phyloP scores from a whole-genome alignment of 2,329 filamentous ascomycete species.

The Xylariales sp. region DNA sequence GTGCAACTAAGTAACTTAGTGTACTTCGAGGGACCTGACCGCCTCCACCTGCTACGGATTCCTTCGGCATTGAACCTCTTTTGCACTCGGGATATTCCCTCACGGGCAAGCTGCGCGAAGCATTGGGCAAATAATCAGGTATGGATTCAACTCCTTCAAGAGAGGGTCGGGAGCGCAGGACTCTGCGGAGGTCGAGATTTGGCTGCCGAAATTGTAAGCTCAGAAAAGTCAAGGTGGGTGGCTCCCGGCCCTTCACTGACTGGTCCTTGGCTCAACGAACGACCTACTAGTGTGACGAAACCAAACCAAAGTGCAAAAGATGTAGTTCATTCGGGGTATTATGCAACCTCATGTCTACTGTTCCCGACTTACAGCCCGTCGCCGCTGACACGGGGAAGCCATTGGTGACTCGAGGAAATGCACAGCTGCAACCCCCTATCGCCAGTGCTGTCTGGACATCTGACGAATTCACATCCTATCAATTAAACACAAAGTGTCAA shows the following conservation, averaged over 20 bases:
- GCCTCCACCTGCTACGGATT: not conserved
- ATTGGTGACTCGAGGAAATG: constrained; percentile 14
- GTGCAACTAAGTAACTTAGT: not conserved
- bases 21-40: not conserved
- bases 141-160: not conserved
- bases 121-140: not conserved
- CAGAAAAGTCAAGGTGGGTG: constrained; percentile 40
- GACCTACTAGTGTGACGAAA: constrained; percentile 40
- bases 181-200: constrained; percentile 33
- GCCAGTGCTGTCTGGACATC: constrained; percentile 18
- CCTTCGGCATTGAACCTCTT: not conserved
- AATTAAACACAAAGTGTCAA: constrained; percentile 34
- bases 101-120: not conserved
- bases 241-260: not conserved
- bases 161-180: constrained; percentile 7
- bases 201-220: constrained; percentile 50
- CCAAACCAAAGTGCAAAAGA: constrained; percentile 36
- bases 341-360: constrained; percentile 36
- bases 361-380: constrained; percentile 33
- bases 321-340: constrained; percentile 38
- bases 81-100: not conserved
- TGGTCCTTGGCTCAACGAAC: constrained; percentile 3
- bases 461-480: constrained; percentile 27
- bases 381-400: constrained; percentile 17
- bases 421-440: constrained; percentile 19